A percentile compares a stretch with the other conserved stretches of the same genome.
Conservation (phyloP, 2,329 filamentous ascomycete genomes). For the Colletotrichum orbiculare region DNA sequence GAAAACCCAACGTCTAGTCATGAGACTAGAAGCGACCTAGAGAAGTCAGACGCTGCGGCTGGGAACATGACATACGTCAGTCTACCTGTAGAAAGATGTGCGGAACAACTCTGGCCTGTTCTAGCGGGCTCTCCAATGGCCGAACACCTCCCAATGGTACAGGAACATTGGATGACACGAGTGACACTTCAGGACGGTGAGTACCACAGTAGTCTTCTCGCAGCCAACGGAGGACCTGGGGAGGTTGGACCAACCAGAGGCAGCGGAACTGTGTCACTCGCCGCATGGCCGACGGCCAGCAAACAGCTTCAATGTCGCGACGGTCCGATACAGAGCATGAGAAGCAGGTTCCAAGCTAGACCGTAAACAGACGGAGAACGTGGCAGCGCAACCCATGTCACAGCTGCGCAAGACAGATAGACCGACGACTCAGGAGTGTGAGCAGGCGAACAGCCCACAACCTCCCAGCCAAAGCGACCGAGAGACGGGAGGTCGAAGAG, state of each 20-base stretch:
- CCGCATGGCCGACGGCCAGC: neutral
- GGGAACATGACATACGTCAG: conserved; percentile 7
- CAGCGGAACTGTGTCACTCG: too few relatives aligned
- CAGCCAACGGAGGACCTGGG: neutral
- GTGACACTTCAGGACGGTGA: conserved; percentile 8
- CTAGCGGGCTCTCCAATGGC: neutral
- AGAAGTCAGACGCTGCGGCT: conserved; percentile 3
- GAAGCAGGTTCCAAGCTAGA: conserved; percentile 10
- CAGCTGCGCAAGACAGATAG: neutral
- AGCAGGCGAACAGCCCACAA: neutral
- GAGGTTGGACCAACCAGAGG: too few relatives aligned
- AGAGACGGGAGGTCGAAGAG: neutral
- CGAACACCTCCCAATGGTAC: neutral
- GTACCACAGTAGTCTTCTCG: conserved; percentile 1
- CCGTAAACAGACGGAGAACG: neutral
- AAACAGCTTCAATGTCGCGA: neutral
- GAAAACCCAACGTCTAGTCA: conserved; percentile 2
- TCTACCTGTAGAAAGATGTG: neutral
- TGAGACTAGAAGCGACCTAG: neutral
- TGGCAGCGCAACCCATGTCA: neutral
- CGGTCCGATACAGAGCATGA: neutral
- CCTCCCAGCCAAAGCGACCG: neutral
- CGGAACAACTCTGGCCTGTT: neutral
- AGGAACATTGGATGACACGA: conserved; percentile 17
- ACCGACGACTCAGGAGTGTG: conserved; percentile 8